Percentiles rank a stretch among this genome's conserved stretches.
Conservation (phyloP, 108 stramenopile genomes). For the Parietichytrium sp. region DNA sequence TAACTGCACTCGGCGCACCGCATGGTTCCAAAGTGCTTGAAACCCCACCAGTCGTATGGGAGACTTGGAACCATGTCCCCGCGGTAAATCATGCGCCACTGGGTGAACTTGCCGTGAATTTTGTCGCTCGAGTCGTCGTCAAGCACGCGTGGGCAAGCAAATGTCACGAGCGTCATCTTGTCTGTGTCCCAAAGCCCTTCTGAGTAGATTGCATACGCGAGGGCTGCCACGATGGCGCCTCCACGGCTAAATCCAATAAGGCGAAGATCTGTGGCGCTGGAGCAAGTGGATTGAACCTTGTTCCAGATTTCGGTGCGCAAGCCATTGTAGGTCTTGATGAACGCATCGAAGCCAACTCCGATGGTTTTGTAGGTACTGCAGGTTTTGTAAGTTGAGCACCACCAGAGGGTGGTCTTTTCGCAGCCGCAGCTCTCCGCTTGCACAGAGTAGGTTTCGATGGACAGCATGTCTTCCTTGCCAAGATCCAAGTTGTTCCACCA, state of each 20-base stretch:
- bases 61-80: not conserved
- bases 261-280: not conserved
- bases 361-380: not conserved
- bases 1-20: not conserved
- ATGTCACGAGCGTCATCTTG: not conserved
- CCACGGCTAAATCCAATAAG: not conserved
- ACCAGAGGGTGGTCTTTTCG: not conserved
- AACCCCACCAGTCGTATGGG: constrained; percentile 29
- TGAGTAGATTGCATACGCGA: not conserved
- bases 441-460: not conserved
- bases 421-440: constrained; percentile 9
- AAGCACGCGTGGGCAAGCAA: constrained; percentile 5
- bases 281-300: not conserved
- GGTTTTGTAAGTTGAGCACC: constrained; percentile 12
- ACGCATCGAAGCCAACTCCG: not conserved
- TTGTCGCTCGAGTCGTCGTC: not conserved
- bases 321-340: constrained; percentile 3
- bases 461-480: not conserved
- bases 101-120: not conserved
- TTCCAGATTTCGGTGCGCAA: not conserved
- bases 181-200: not conserved
- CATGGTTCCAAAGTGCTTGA: constrained; percentile 26
- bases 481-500: not conserved
- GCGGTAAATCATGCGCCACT: not conserved
- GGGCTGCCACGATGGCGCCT: not conserved